Evolutionary conservation across 2,329 filamentous ascomycete genomes (phyloP).

Genomic region (Penicillium sp.): DNA sequence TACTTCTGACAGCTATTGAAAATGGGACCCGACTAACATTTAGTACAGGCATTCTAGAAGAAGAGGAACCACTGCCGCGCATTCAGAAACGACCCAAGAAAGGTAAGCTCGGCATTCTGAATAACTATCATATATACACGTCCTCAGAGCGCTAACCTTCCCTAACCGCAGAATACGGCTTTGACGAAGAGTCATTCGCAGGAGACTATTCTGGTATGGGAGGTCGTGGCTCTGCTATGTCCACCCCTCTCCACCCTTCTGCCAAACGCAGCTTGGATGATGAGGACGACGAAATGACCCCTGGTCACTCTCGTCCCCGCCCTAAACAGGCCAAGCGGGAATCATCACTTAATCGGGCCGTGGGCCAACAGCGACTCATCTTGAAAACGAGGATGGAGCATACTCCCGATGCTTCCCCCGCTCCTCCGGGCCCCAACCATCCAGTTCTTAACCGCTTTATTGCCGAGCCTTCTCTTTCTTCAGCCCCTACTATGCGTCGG

Average conservation of each 20-base stretch:
- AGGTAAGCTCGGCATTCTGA: conserved; percentile 25
- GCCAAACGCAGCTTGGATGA: conserved; percentile 37
- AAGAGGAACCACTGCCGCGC: conserved; percentile 48
- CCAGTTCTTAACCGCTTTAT: conserved; percentile 45
- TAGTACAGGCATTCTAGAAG: conserved; percentile 46
- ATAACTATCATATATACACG: background rate
- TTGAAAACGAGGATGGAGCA: conserved; percentile 48
- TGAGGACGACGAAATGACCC: conserved; percentile 45
- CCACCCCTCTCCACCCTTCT: conserved; percentile 42
- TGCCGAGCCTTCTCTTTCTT: conserved; percentile 33
- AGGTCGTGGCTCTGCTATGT: conserved; percentile 33
- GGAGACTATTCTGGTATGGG: conserved; percentile 33
- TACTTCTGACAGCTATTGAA: background rate
- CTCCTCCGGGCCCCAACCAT: conserved; percentile 45
- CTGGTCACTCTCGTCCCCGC: conserved; percentile 39
- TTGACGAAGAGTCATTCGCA: conserved; percentile 37
- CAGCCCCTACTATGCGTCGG: conserved; percentile 37
- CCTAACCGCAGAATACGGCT: conserved; percentile 25
- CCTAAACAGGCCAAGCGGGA: conserved; percentile 43
- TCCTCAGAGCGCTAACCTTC: conserved; percentile 1
- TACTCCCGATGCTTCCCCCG: conserved; percentile 45
- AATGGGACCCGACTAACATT: conserved; percentile 11
- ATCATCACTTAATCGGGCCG: conserved; percentile 38
- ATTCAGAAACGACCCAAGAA: conserved; percentile 48
- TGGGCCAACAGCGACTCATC: conserved; percentile 43